A percentile compares a stretch with the other conserved stretches of the same genome.
Conservation (phyloP, 345 rosid genomes). For the Sisymbrium altissimum region DNA sequence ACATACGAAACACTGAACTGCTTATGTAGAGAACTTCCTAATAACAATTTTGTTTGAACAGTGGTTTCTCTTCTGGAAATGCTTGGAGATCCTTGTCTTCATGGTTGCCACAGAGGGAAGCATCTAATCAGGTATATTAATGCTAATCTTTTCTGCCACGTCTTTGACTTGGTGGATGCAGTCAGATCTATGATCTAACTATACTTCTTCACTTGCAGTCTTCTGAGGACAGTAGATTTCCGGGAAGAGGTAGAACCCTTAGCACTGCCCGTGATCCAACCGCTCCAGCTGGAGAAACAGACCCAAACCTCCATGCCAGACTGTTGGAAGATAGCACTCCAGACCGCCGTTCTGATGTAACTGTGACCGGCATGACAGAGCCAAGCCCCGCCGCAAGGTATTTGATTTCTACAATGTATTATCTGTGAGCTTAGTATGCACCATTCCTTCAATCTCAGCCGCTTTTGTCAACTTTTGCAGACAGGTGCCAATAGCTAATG, state of each 20-base stretch:
- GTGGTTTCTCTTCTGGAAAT: constrained; percentile 76
- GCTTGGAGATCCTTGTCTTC: constrained; percentile 82
- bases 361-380: constrained; percentile 35
- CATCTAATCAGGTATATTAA: constrained; percentile 53
- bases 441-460: not conserved
- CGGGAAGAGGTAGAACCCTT: constrained; percentile 80
- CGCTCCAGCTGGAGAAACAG: constrained; percentile 44
- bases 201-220: constrained; percentile 42
- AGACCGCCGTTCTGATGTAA: constrained; percentile 38
- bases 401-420: not conserved
- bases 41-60: constrained; percentile 32
- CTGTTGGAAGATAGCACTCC: constrained; percentile 59
- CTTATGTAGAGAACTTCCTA: not conserved
- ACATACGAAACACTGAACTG: not conserved
- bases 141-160: not conserved
- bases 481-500: constrained; percentile 29
- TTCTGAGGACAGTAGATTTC: constrained; percentile 67
- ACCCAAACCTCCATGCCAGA: constrained; percentile 75
- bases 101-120: constrained; percentile 81
- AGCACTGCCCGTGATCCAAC: constrained; percentile 45
- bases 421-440: not conserved
- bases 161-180: not conserved
- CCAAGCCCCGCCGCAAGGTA: constrained; percentile 51
- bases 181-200: not conserved
- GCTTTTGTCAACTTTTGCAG: constrained; percentile 12